Conservation (phyloP, 305 asterid species). For the Fraxinus velutina region DNA sequence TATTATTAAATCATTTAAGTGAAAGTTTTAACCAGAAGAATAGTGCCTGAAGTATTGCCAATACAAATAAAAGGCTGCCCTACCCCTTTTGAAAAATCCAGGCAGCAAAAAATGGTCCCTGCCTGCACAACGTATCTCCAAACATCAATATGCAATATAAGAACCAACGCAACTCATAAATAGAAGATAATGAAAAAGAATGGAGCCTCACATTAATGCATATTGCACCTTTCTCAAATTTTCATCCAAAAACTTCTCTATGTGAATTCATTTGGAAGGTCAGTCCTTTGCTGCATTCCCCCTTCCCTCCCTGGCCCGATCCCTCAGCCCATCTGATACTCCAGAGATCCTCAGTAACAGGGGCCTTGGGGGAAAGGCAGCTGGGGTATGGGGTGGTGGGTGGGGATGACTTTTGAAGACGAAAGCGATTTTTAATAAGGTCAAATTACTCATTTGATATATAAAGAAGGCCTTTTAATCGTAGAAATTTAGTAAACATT, state of each 20-base stretch:
- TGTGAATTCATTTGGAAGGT: background rate
- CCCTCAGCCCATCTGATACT: background rate
- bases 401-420: conserved; percentile 1
- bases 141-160: background rate
- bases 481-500: background rate
- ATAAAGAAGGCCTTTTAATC: background rate
- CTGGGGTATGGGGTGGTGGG: background rate
- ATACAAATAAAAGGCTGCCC: background rate
- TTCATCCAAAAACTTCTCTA: background rate
- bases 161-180: background rate
- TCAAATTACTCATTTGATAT: background rate
- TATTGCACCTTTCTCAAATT: background rate
- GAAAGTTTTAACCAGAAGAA: background rate
- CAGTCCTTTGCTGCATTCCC: background rate
- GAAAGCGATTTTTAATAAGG: background rate
- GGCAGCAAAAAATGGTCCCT: background rate
- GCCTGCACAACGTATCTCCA: background rate
- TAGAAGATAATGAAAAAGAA: background rate
- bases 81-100: background rate
- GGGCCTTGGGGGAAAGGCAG: background rate
- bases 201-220: background rate
- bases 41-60: background rate
- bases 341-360: background rate
- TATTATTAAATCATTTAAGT: background rate
- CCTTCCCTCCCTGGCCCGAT: background rate